A percentile compares a stretch with the other conserved stretches of the same genome.
Conservation (phyloP, 176 grass and related monocot genomes). For the Phyllostachys edulis region DNA sequence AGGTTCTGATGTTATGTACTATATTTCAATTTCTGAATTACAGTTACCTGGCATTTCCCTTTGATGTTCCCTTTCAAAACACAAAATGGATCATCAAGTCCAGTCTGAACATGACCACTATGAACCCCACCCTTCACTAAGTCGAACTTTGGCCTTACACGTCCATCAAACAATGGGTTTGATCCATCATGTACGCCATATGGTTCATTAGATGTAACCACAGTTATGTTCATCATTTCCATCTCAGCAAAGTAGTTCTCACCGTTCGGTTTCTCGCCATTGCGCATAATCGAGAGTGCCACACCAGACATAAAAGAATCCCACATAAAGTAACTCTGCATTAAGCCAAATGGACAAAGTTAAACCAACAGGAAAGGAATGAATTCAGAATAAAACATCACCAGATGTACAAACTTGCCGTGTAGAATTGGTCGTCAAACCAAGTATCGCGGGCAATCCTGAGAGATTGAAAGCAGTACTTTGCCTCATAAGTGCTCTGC, state of each 20-base stretch:
- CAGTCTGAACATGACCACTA: conserved; percentile 73
- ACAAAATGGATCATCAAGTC: conserved; percentile 54
- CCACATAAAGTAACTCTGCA: conserved; percentile 74
- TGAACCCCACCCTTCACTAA: conserved; percentile 53
- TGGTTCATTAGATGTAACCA: conserved; percentile 67
- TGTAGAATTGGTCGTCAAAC: conserved; percentile 44
- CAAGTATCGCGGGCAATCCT: conserved; percentile 54
- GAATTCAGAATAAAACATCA: background rate
- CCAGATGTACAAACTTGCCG: background rate
- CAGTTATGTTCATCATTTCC: conserved; percentile 62
- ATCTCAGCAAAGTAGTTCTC: conserved; percentile 66
- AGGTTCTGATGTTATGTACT: background rate
- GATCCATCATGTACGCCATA: conserved; percentile 61
- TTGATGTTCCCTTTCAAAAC: conserved; percentile 33
- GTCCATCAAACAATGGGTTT: conserved; percentile 67
- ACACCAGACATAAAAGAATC: conserved; percentile 68
- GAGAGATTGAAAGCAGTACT: conserved; percentile 61
- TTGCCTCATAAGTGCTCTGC: conserved; percentile 57
- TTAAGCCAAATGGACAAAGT: background rate
- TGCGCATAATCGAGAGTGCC: conserved; percentile 55
- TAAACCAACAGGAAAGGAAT: background rate
- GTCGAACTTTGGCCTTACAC: conserved; percentile 43
- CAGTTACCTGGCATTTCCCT: conserved; percentile 65
- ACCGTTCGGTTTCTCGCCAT: conserved; percentile 30
- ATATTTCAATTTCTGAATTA: background rate